Conservation (phyloP, 345 rosid genomes). For the Brassica incana region DNA sequence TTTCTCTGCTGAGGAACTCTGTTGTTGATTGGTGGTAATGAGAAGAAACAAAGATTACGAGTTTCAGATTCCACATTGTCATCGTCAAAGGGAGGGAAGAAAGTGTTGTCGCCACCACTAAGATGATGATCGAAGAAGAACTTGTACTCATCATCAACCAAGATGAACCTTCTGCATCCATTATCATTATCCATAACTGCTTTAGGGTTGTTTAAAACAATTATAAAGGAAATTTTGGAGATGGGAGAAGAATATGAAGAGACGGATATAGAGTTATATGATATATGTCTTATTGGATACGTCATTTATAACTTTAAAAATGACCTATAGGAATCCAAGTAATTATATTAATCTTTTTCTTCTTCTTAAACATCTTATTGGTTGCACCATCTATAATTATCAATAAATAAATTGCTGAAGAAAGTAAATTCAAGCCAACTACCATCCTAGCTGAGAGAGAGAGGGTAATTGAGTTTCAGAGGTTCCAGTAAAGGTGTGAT, state of each 20-base stretch:
- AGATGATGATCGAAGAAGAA: conserved; percentile 20
- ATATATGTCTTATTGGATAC: too few species aligned
- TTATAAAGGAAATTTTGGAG: not conserved
- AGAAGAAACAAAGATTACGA: conserved; percentile 16
- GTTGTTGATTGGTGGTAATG: not conserved
- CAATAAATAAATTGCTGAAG: not conserved
- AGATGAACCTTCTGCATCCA: conserved; percentile 9
- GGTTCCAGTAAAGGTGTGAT: not conserved
- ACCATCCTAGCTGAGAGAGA: not conserved
- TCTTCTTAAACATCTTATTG: not conserved
- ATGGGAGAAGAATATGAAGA: not conserved
- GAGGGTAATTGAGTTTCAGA: not conserved
- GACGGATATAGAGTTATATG: not conserved
- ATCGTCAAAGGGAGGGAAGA: conserved; percentile 2
- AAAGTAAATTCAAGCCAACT: not conserved
- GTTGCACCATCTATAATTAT: too few species aligned
- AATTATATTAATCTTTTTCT: too few species aligned
- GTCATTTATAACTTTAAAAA: too few species aligned
- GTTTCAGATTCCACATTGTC: not conserved
- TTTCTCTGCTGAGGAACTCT: conserved; percentile 15
- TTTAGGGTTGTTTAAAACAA: not conserved
- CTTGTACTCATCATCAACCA: conserved; percentile 22
- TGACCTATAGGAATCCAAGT: too few species aligned
- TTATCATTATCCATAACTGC: conserved; percentile 4
- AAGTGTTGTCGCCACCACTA: not conserved